phyloP scores from a whole-genome alignment of 345 rosid species.

The Populus euphratica region DNA sequence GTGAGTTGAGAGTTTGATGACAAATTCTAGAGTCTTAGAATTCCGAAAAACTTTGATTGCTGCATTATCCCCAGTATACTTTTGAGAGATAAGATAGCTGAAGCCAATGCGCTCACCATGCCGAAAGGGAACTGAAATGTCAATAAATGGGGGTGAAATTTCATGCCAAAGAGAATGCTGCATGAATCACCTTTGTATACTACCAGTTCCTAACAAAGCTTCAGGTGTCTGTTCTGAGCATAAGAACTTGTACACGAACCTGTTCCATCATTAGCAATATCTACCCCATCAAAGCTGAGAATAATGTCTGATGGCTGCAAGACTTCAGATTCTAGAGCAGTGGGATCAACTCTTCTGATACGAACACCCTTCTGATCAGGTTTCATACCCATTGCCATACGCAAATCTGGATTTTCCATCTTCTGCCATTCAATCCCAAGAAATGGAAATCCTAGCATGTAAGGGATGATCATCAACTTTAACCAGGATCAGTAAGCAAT shows the following conservation, averaged over 20 bases:
- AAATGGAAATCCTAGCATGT: slow-evolving; percentile 72
- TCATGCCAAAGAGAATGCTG: neutral
- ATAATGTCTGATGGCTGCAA: slow-evolving; percentile 84
- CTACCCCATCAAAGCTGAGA: slow-evolving; percentile 82
- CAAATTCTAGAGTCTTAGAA: slow-evolving; percentile 53
- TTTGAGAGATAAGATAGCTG: slow-evolving; percentile 88
- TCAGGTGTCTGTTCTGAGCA: neutral
- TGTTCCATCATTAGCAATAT: slow-evolving; percentile 96
- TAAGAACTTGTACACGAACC: slow-evolving; percentile 36
- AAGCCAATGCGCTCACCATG: slow-evolving; percentile 95
- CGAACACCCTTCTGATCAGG: slow-evolving; percentile 90
- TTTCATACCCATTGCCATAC: slow-evolving; percentile 75
- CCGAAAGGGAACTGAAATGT: slow-evolving; percentile 79
- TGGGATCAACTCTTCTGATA: slow-evolving; percentile 89
- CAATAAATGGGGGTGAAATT: slow-evolving; percentile 2
- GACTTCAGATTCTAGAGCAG: slow-evolving; percentile 75
- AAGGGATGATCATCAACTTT: neutral
- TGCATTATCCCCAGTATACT: slow-evolving; percentile 82
- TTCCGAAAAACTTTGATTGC: slow-evolving; percentile 74
- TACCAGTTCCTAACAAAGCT: neutral
- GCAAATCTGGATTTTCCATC: slow-evolving; percentile 95
- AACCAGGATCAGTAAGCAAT: neutral
- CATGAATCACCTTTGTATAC: neutral
- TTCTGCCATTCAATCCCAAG: slow-evolving; percentile 99
- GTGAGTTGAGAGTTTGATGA: slow-evolving; percentile 83